Percentiles rank a stretch among this genome's conserved stretches.
These are phyloP conservation scores for Penicillium sp. DNA, from an alignment of 2,329 filamentous ascomycete species.

Conservation along the genomic window DNA sequence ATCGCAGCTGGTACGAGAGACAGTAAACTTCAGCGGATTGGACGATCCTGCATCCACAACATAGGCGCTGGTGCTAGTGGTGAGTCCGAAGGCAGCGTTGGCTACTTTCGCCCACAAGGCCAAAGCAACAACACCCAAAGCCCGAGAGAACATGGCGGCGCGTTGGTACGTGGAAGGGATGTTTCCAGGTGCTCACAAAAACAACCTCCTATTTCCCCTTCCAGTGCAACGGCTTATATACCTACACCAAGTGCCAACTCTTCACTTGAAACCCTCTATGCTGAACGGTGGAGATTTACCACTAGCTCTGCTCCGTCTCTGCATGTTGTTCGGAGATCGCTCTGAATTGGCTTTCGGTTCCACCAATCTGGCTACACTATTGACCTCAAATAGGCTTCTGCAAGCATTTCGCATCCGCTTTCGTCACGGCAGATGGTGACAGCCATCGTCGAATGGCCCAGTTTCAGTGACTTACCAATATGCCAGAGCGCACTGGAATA, in stretches of 20 bases:
- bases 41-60: constrained; percentile 54
- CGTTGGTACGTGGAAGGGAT: neutral
- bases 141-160: constrained; percentile 23
- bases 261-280: constrained; percentile 12
- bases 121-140: constrained; percentile 21
- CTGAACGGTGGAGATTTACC: constrained; percentile 17
- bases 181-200: neutral
- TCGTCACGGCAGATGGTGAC: constrained; percentile 5
- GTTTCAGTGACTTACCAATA: neutral
- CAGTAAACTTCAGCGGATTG: constrained; percentile 57
- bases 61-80: constrained; percentile 34
- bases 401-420: neutral
- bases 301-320: constrained; percentile 1
- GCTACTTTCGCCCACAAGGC: constrained; percentile 27
- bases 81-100: constrained; percentile 35
- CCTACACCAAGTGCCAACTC: neutral
- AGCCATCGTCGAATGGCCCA: neutral
- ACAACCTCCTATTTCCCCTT: neutral
- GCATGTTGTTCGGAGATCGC: neutral
- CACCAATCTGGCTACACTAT: constrained; percentile 17
- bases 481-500: neutral
- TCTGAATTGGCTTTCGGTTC: constrained; percentile 8
- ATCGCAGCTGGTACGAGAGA: constrained; percentile 62
- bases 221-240: neutral
- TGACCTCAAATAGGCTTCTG: neutral